These are phyloP conservation scores for Papiliotrema flavescens DNA, from an alignment of 1,284 basidiomycete species.

Conservation along the genomic window DNA sequence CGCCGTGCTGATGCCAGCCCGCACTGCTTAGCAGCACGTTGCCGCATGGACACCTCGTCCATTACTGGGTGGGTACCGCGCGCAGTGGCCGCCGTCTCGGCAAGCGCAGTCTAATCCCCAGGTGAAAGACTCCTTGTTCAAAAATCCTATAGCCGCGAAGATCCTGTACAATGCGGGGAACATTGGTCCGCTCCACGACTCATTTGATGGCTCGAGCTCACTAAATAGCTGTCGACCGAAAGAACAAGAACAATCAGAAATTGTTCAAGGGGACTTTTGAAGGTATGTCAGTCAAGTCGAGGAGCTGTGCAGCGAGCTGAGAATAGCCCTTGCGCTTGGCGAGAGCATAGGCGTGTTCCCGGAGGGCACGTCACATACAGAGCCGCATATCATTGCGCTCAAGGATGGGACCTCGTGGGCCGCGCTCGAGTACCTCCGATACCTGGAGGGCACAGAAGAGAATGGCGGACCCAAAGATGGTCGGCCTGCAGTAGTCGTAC, in stretches of 20 bases:
- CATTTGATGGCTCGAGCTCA: slow-evolving; percentile 4
- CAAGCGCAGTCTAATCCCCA: slow-evolving; percentile 15
- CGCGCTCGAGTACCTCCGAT: slow-evolving; percentile 84
- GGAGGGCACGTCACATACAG: slow-evolving; percentile 72
- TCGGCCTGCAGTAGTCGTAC: slow-evolving; percentile 62
- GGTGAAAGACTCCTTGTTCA: slow-evolving; percentile 63
- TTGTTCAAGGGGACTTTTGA: slow-evolving; percentile 90
- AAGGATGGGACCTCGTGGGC: slow-evolving; percentile 97
- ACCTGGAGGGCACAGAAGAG: slow-evolving; percentile 56
- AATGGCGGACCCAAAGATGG: slow-evolving; percentile 47
- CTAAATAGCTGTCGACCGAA: slow-evolving; percentile 76
- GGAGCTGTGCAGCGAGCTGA: no score
- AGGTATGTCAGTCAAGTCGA: slow-evolving; percentile 22
- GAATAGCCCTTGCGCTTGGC: slow-evolving; percentile 62
- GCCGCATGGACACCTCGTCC: slow-evolving; percentile 53
- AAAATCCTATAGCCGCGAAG: slow-evolving; percentile 65
- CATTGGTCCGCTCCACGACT: slow-evolving; percentile 54
- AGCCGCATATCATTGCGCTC: slow-evolving; percentile 85
- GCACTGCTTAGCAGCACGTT: slow-evolving; percentile 44
- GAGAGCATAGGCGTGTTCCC: slow-evolving; percentile 89
- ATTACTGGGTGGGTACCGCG: slow-evolving; percentile 98
- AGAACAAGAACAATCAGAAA: slow-evolving; percentile 80
- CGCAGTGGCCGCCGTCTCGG: no score
- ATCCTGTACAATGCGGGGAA: slow-evolving; percentile 87
- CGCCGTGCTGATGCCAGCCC: slow-evolving; percentile 25